phyloP scores from a whole-genome alignment of 1,139 yeast species.

The Hansenula sp. region DNA sequence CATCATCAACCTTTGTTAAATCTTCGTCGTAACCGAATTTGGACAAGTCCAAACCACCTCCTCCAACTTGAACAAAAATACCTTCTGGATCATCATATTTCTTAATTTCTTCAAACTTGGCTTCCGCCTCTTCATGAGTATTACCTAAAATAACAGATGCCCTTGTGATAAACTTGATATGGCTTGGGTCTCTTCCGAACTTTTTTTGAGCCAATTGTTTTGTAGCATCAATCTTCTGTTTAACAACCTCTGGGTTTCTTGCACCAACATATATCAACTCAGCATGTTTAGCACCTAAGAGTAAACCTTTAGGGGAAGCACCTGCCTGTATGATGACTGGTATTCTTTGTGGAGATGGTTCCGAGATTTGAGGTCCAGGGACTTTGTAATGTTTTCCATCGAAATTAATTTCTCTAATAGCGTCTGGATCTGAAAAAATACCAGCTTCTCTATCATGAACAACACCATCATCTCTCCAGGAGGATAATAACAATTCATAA shows the following conservation, averaged over 20 bases:
- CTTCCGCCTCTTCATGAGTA: conserved; percentile 29
- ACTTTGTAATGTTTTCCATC: conserved; percentile 35
- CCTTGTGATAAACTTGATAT: conserved; percentile 29
- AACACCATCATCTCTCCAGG: conserved; percentile 43
- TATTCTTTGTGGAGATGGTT: conserved; percentile 40
- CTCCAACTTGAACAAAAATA: conserved; percentile 33
- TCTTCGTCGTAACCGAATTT: conserved; percentile 25
- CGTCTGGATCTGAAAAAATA: conserved; percentile 34
- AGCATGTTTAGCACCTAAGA: conserved; percentile 42
- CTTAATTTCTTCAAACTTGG: conserved; percentile 25
- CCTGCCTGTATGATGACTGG: conserved; percentile 47
- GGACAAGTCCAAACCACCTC: conserved; percentile 28
- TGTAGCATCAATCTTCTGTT: conserved; percentile 27
- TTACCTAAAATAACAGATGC: conserved; percentile 28
- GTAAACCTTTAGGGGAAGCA: conserved; percentile 38
- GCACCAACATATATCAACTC: conserved; percentile 37
- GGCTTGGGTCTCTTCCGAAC: conserved; percentile 27
- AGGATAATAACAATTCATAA: conserved; percentile 34
- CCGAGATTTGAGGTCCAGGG: conserved; percentile 39
- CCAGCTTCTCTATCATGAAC: conserved; percentile 29
- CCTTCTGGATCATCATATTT: conserved; percentile 33
- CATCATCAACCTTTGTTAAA: conserved; percentile 22
- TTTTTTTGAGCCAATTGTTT: conserved; percentile 27
- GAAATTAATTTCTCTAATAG: conserved; percentile 35
- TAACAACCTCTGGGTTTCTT: conserved; percentile 29